These are phyloP conservation scores for Coniochaeta ligniaria DNA, from an alignment of 2,329 filamentous ascomycete species.

Conservation along the genomic window DNA sequence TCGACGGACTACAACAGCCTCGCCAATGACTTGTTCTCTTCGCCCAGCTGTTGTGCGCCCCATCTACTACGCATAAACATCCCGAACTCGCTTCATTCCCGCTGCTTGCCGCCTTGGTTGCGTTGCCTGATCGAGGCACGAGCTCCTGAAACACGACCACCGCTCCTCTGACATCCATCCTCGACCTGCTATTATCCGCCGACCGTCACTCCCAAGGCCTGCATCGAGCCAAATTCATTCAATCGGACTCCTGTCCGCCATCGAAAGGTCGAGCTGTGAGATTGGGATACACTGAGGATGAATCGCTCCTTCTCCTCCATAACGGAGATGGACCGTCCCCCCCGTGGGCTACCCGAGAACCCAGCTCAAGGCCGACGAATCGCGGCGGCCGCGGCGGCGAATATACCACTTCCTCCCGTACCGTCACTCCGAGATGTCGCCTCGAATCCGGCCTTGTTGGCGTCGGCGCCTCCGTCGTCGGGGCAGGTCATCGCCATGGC, in stretches of 20 bases:
- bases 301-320: constrained; percentile 2
- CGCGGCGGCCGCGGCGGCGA: constrained; percentile 16
- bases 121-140: background rate
- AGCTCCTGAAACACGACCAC: constrained; percentile 1
- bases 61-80: background rate
- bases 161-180: background rate
- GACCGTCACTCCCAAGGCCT: background rate
- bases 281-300: background rate
- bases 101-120: background rate
- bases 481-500: constrained; percentile 59
- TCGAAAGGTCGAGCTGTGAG: background rate
- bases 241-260: background rate
- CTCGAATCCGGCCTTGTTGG: constrained; percentile 38
- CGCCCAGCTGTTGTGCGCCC: background rate
- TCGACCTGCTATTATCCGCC: background rate
- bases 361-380: constrained; percentile 26
- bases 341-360: constrained; percentile 26
- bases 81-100: background rate
- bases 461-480: constrained; percentile 47
- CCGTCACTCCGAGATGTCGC: constrained; percentile 37
- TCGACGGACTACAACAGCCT: background rate
- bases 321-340: constrained; percentile 17
- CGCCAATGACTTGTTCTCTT: background rate
- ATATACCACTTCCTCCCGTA: constrained; percentile 16
- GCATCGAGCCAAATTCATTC: background rate